A percentile compares a stretch with the other conserved stretches of the same genome.
These are phyloP conservation scores for Aspergillus heteromorphus DNA, from an alignment of 495 filamentous ascomycete genomes.

Conservation along the genomic window DNA sequence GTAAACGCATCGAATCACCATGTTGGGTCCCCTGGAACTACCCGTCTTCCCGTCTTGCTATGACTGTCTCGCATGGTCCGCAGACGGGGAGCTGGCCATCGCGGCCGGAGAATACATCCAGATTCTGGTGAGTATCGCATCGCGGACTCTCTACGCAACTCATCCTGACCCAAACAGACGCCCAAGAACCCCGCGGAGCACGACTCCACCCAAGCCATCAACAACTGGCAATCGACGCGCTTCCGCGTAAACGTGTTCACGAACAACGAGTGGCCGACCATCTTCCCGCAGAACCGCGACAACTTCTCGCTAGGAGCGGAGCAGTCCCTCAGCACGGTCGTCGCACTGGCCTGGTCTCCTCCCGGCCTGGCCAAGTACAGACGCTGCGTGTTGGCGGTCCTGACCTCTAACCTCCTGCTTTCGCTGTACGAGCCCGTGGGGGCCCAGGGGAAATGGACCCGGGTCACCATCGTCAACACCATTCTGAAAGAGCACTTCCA, in stretches of 20 bases:
- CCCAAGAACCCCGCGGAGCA: constrained; percentile 15
- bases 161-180: constrained; percentile 16
- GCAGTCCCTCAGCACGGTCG: constrained; percentile 50
- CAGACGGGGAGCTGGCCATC: constrained; percentile 57
- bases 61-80: constrained; percentile 57
- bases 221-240: constrained; percentile 35
- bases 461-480: constrained; percentile 41
- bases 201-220: constrained; percentile 5
- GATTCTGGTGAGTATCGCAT: constrained; percentile 38
- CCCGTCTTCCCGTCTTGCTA: constrained; percentile 36
- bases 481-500: constrained; percentile 22
- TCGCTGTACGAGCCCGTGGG: constrained; percentile 43
- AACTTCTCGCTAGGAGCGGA: constrained; percentile 60
- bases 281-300: constrained; percentile 38
- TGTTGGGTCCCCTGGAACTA: constrained; percentile 32
- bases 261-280: constrained; percentile 45
- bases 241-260: constrained; percentile 50
- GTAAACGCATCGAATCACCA: constrained; percentile 7
- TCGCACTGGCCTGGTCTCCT: constrained; percentile 55
- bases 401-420: constrained; percentile 53
- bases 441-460: constrained; percentile 35
- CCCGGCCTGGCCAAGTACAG: constrained; percentile 53
- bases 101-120: constrained; percentile 54
- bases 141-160: too few species aligned
- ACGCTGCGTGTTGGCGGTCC: constrained; percentile 52